Base-by-base conservation (phyloP, 345 rosid genomes). In the Stellera chamaejasme region DNA sequence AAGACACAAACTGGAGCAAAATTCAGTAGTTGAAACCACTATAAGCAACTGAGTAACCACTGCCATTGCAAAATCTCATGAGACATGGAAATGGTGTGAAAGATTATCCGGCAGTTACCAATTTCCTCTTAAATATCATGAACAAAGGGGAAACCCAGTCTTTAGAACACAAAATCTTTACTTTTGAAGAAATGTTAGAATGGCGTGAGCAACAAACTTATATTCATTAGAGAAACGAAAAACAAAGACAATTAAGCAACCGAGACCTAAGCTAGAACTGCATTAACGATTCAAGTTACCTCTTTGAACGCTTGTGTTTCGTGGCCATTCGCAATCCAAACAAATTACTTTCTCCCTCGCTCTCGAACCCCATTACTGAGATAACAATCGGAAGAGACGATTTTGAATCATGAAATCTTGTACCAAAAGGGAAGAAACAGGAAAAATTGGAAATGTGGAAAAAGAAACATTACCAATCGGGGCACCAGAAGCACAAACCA, bases 291-390 rank as follows among this genome's bases (percentile, higher is more conserved):
- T n/a, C 43, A 59, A 4, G 54, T 42, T 69, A 93, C 99, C 99
- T 93, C 74, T 84, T 83, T 57, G 95, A 82, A 76, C 97, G 94
- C 74, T 80, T 82, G 81, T 93, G 94, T 50, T 58, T 60, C 11
- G 76, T 58, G 54, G 66, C 67, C 77, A 72, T 58, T 65, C 76
- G 79, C 72, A 72, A 52, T 54, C 82, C 92, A 73, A 79, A 52
- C 76, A 77, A 70, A 73, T 73, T 77, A 66, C 71, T 55, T 44
- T 64, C 83, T 59, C 69, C 69, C 26, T 59, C 65, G 52, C 75
- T 82, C 55, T 74, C 90, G 75, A 73, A 75, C 63, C 78, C 80
- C 80, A 76, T 82, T 64, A 56, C 62, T 74, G 73, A 62, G 65
- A 66, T 66, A 58, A 48, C 43, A 19, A 71, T 60, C 62, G 44